Conservation (phyloP, 2,329 filamentous ascomycete genomes). For the Aspergillus ruber region DNA sequence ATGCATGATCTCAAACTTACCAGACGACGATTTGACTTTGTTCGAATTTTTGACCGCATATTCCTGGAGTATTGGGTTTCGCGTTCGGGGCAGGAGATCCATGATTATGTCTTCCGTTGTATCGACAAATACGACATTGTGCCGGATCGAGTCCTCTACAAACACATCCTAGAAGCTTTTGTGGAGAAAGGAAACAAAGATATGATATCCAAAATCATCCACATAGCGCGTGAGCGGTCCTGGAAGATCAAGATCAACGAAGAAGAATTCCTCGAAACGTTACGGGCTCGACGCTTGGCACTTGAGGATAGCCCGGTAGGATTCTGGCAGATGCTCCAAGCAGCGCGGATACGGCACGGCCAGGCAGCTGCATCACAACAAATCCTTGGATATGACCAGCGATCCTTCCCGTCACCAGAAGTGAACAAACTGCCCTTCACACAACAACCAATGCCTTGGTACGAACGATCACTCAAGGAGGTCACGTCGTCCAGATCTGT, state of each 20-base stretch:
- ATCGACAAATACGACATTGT: slow-evolving; percentile 31
- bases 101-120: slow-evolving; percentile 30
- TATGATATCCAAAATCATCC: slow-evolving; percentile 26
- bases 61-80: slow-evolving; percentile 37
- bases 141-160: slow-evolving; percentile 33
- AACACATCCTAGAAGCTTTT: slow-evolving; percentile 35
- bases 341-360: slow-evolving; percentile 27
- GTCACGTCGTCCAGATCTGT: slow-evolving; percentile 22
- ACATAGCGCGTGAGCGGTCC: slow-evolving; percentile 20
- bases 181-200: slow-evolving; percentile 32
- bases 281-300: slow-evolving; percentile 29
- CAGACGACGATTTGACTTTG: slow-evolving; percentile 22
- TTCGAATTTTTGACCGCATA: slow-evolving; percentile 32
- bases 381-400: slow-evolving; percentile 31
- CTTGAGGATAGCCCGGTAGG: slow-evolving; percentile 30
- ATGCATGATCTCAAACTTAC: slow-evolving; percentile 31
- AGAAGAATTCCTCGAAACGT: slow-evolving; percentile 23
- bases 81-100: slow-evolving; percentile 27
- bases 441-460: slow-evolving; percentile 19
- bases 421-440: slow-evolving; percentile 21
- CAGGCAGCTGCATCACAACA: slow-evolving; percentile 26
- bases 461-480: slow-evolving; percentile 23
- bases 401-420: slow-evolving; percentile 20
- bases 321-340: slow-evolving; percentile 36
- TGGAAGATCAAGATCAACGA: slow-evolving; percentile 30